Base-by-base conservation (phyloP, 306 rosid genomes). In the Quercus dentata region DNA sequence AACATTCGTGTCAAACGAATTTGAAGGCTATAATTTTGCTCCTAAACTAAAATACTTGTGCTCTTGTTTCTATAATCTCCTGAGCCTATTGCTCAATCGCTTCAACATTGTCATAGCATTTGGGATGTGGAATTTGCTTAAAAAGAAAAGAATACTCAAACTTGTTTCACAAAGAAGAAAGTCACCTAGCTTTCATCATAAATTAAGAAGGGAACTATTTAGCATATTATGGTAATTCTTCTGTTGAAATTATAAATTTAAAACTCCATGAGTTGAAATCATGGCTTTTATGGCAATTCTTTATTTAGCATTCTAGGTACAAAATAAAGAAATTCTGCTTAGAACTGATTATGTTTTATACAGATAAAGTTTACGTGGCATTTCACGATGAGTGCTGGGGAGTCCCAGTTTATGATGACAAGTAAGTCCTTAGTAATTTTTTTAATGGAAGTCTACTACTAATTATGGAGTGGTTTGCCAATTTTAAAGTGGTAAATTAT, bases 361-460 rank as follows among this genome's bases (percentile, higher is more conserved):
- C 98, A 95, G 99, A 95, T 85, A 85, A 87, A 81, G 90, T 69
- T 31, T 95, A 95, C 79, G 84, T 95, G 79, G 95, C 92, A 9
- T 95, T 95, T 86, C 99, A 95, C 57, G 99, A 95, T 49, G 97
- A 91, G 59, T 95, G 97, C 65, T 95, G 99, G 99, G 99, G 99
- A 30, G 96, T 93, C 86, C 99, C 99, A 21, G 93, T 91, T 75
- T 95, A 95, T 65, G 88, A 85, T 79, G 99, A 95, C 88, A 91
- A 89, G 98, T 95, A 87, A 64, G 88, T 65, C 54, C 8, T n/a
- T 30, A 7, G 30, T 15, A 12, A 1, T 49, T 11, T 49, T 25
- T 58, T 20, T 0, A 5, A 25, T 12, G 30, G 0, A 73, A 28
- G 28, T 51, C 27, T 71, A 61, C 35, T 21, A 31, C 57, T 21